Evolutionary conservation across 2,329 filamentous ascomycete genomes (phyloP), one percentile per base, ranked within the genome.

Genomic region (Colletotrichum abscissum): DNA sequence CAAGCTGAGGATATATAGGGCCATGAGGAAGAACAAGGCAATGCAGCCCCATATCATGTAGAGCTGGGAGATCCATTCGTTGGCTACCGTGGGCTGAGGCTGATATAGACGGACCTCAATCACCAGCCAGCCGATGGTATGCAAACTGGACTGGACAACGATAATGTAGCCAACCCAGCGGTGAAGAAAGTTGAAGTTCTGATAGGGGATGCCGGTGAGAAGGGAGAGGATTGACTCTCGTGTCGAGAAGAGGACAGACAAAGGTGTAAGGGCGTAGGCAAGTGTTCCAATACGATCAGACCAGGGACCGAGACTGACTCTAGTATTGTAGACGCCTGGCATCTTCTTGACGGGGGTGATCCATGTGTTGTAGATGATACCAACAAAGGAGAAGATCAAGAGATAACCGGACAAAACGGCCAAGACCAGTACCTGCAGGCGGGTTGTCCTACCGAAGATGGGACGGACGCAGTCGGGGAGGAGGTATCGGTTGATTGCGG

Each of bases 101-200:
- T 94, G 89, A 79, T 95, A 95, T 0, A 95, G 84, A 28, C 84
- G 83, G 1, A 86, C 86, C 81, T 95, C 91, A 57, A 95, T 84
- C 56, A 95, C 79, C 30, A 87, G 89, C 93, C 93, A 95, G 67
- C 86, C 88, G 30, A 95, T 87, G 1, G 93, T 94, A 79, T 95
- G 93, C 1, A 95, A 81, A 11, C 86, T 82, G 3, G 90, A 88
- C 79, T 95, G 93, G 0, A 90, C 79, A 67, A 94, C 89, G 75
- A 95, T 94, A 77, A 95, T 86, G 74, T 92, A 92, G 7, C 93
- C 93, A 0, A 92, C 84, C 93, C 93, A 95, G 38, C 92, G 91
- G 80, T 95, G 93, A 24, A 95, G 83, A 78, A 95, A 95, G 81
- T 93, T 92, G 86, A 95, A 94, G 77, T 89, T 90, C 76, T 95